A percentile compares a stretch with the other conserved stretches of the same genome.
Evolutionary conservation across 768 basidiomycete species (phyloP).

Genomic region (Xerocomellus chrysenteron): DNA sequence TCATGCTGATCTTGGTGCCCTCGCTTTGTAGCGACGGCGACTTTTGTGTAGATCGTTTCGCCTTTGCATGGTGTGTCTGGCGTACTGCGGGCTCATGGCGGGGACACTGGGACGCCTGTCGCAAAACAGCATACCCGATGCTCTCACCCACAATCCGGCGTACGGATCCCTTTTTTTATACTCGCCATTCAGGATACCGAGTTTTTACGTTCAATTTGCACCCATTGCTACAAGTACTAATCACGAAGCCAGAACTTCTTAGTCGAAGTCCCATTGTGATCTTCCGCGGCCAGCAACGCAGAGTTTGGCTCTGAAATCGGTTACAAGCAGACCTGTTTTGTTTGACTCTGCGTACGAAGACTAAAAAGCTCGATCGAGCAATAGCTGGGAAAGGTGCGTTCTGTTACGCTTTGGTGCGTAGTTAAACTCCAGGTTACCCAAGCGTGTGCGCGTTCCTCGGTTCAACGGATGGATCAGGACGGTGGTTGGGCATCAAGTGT

Average conservation of each 20-base stretch:
- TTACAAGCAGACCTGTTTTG: neutral
- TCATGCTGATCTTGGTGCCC: neutral
- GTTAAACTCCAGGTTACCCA: neutral
- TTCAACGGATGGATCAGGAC: too few species aligned
- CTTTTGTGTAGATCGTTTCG: neutral
- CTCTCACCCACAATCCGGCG: neutral
- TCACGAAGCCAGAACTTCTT: too few species aligned
- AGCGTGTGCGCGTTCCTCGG: neutral
- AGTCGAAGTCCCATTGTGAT: neutral
- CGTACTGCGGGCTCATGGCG: too few species aligned
- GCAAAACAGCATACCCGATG: neutral
- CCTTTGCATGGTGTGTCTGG: neutral
- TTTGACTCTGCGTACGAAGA: neutral
- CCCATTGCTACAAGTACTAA: too few species aligned
- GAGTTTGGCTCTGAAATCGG: neutral
- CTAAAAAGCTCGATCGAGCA: neutral
- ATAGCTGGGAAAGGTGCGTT: neutral
- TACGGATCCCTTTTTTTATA: neutral
- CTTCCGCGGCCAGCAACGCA: neutral
- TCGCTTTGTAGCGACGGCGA: neutral
- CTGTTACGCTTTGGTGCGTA: neutral
- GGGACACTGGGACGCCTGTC: too few species aligned
- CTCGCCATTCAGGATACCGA: neutral
- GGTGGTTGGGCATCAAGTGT: neutral
- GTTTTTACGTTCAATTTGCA: too few species aligned